Conservation (phyloP, 768 basidiomycete genomes). For the Tricholomella constricta region DNA sequence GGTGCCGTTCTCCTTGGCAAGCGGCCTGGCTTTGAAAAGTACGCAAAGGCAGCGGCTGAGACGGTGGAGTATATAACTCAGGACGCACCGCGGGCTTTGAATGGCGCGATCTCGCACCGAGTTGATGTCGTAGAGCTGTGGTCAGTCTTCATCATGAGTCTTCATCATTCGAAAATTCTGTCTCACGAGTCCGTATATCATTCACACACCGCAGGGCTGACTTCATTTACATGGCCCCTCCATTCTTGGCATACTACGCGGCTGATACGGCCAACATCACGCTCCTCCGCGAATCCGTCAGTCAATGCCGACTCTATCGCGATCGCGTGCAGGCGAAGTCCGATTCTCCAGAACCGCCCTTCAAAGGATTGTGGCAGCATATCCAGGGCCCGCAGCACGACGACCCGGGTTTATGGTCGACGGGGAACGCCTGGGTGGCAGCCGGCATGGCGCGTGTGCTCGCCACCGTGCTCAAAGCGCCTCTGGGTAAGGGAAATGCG, state of each 20-base stretch:
- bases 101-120: constrained; percentile 59
- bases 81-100: constrained; percentile 39
- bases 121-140: constrained; percentile 50
- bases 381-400: constrained; percentile 40
- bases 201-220: constrained; percentile 55
- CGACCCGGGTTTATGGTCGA: constrained; percentile 48
- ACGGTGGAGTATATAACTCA: constrained; percentile 46
- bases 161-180: too few species aligned
- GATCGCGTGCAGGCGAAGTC: constrained; percentile 36
- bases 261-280: constrained; percentile 32
- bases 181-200: too few species aligned
- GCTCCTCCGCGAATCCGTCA: constrained; percentile 44
- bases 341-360: constrained; percentile 16
- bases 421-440: constrained; percentile 74
- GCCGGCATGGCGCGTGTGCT: constrained; percentile 66
- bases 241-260: constrained; percentile 60
- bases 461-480: constrained; percentile 47
- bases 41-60: constrained; percentile 36
- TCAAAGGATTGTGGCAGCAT: constrained; percentile 24
- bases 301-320: constrained; percentile 52
- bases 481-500: not conserved
- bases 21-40: constrained; percentile 21
- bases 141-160: constrained; percentile 25
- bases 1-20: constrained; percentile 45
- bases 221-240: constrained; percentile 57